Percentiles rank a stretch among this genome's conserved stretches.
These are phyloP conservation scores for Tripidium arundinaceum DNA, from an alignment of 202 grass and related monocot genomes.

Conservation along the genomic window DNA sequence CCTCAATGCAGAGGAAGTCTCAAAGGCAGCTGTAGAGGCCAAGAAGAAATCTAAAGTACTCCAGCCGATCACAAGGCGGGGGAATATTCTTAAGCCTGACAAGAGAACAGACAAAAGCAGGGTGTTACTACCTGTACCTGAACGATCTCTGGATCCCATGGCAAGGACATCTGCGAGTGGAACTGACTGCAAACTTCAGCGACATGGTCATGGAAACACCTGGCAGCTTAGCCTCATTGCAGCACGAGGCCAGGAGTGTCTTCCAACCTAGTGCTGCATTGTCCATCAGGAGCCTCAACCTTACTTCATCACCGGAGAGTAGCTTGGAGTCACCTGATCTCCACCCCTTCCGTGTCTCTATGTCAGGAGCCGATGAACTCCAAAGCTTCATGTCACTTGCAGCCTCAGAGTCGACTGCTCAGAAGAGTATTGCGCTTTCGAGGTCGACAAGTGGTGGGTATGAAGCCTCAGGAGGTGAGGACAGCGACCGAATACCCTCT, in stretches of 20 bases:
- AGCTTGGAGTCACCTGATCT: too few species aligned
- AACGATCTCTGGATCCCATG: slow-evolving; percentile 32
- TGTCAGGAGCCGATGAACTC: too few species aligned
- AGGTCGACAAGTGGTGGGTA: too few species aligned
- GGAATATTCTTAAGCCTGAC: slow-evolving; percentile 3
- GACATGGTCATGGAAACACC: slow-evolving; percentile 41
- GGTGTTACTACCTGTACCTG: background rate
- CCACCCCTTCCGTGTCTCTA: too few species aligned
- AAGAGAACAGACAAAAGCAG: background rate
- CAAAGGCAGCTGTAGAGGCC: slow-evolving; percentile 65
- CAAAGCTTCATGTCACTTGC: too few species aligned
- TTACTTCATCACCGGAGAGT: too few species aligned
- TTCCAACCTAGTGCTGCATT: too few species aligned
- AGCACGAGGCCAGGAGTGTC: slow-evolving; percentile 60
- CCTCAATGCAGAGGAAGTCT: slow-evolving; percentile 71
- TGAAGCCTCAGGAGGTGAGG: too few species aligned
- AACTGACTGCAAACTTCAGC: slow-evolving; percentile 31
- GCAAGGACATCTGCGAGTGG: slow-evolving; percentile 40
- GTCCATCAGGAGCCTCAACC: too few species aligned
- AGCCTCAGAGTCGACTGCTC: too few species aligned
- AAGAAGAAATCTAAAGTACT: slow-evolving; percentile 64
- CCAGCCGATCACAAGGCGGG: slow-evolving; percentile 40
- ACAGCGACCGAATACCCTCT: too few species aligned
- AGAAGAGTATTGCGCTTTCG: too few species aligned
- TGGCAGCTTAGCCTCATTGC: slow-evolving; percentile 47